These are phyloP conservation scores for Nakazawaea ishiwadae DNA, from an alignment of 805 yeast genomes.

Conservation along the genomic window DNA sequence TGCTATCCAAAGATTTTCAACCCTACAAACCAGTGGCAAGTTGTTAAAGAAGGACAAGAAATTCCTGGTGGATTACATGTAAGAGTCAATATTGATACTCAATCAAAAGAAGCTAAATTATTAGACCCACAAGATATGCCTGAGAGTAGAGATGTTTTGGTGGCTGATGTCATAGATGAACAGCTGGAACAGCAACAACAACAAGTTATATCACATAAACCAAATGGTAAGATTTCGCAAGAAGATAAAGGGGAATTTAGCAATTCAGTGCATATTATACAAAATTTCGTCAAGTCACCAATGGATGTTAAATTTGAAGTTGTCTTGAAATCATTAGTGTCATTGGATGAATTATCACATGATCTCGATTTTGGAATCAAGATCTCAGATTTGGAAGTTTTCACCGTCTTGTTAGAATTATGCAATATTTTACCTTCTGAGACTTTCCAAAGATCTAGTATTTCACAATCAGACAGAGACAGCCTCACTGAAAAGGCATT, in stretches of 20 bases:
- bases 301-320: background rate
- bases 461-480: slow-evolving; percentile 10
- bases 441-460: slow-evolving; percentile 10
- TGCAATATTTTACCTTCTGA: slow-evolving; percentile 20
- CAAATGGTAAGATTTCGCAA: background rate
- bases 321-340: slow-evolving; percentile 30
- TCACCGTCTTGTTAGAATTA: slow-evolving; percentile 27
- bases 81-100: slow-evolving; percentile 69
- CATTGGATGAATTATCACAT: slow-evolving; percentile 58
- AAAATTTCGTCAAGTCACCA: background rate
- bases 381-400: slow-evolving; percentile 32
- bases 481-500: slow-evolving; percentile 47
- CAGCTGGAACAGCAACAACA: background rate
- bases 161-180: slow-evolving; percentile 14
- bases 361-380: slow-evolving; percentile 58
- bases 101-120: slow-evolving; percentile 63
- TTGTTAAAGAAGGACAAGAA: slow-evolving; percentile 62
- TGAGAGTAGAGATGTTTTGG: slow-evolving; percentile 13
- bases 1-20: slow-evolving; percentile 64
- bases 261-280: background rate
- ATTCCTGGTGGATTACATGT: slow-evolving; percentile 81
- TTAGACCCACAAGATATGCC: slow-evolving; percentile 23
- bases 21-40: slow-evolving; percentile 68
- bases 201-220: slow-evolving; percentile 5
- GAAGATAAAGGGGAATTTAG: slow-evolving; percentile 7